A percentile compares a stretch with the other conserved stretches of the same genome.
Evolutionary conservation across 1,284 basidiomycete species (phyloP).

Genomic region (Rhodotorula sp.): DNA sequence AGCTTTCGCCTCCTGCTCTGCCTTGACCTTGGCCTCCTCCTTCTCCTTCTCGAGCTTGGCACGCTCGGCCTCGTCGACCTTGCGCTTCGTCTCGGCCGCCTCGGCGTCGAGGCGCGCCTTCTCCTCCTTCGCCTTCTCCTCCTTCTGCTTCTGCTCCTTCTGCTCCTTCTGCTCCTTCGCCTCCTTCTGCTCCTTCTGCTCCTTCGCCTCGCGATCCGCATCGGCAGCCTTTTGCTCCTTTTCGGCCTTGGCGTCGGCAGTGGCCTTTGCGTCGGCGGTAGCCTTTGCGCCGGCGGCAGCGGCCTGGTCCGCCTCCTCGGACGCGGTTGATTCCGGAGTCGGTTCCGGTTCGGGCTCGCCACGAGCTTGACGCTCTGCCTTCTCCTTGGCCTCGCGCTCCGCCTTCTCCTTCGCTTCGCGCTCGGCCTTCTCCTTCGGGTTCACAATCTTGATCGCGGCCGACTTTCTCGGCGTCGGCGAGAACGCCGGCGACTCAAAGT

Average conservation of each 20-base stretch:
- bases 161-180: slow-evolving; percentile 16
- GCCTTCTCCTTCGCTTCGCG: slow-evolving; percentile 28
- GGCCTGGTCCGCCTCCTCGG: slow-evolving; percentile 19
- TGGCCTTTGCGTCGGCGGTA: slow-evolving; percentile 33
- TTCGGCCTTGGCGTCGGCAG: slow-evolving; percentile 4
- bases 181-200: slow-evolving; percentile 29
- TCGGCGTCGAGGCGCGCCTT: slow-evolving; percentile 34
- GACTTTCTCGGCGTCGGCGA: slow-evolving; percentile 30
- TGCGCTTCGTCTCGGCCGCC: slow-evolving; percentile 22
- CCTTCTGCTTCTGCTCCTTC: slow-evolving; percentile 29
- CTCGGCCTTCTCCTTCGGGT: slow-evolving; percentile 33
- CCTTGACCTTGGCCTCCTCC: slow-evolving; percentile 32
- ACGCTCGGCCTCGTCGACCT: slow-evolving; percentile 19
- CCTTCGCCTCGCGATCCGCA: slow-evolving; percentile 1
- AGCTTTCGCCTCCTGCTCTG: slow-evolving; percentile 46
- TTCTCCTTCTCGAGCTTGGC: slow-evolving; percentile 15
- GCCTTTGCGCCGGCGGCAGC: not conserved
- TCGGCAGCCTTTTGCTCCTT: slow-evolving; percentile 47
- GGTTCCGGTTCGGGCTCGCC: slow-evolving; percentile 8
- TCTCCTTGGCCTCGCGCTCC: slow-evolving; percentile 21
- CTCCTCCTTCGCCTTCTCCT: slow-evolving; percentile 20
- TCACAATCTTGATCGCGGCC: slow-evolving; percentile 42
- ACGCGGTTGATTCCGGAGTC: not conserved
- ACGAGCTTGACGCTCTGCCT: slow-evolving; percentile 14
- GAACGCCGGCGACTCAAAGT: slow-evolving; percentile 24